phyloP scores from a whole-genome alignment of 1,284 basidiomycete genomes.

The Sporisorium exsertum region DNA sequence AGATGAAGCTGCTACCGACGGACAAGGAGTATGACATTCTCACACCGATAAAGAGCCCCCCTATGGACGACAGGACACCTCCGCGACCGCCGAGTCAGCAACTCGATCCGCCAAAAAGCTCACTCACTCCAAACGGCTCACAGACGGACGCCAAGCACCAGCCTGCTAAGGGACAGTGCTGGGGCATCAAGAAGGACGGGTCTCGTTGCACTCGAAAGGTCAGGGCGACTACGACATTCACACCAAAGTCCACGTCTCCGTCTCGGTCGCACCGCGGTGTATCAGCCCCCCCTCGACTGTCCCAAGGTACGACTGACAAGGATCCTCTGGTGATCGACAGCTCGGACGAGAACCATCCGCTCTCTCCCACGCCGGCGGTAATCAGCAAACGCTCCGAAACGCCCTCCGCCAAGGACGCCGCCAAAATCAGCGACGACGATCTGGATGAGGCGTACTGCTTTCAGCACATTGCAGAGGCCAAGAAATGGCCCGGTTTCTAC shows the following conservation, averaged over 20 bases:
- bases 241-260: neutral
- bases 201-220: slow-evolving; percentile 45
- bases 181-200: slow-evolving; percentile 57
- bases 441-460: slow-evolving; percentile 45
- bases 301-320: neutral
- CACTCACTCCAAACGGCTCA: slow-evolving; percentile 11
- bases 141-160: slow-evolving; percentile 13
- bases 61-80: neutral
- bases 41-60: too few relatives aligned
- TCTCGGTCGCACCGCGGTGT: neutral
- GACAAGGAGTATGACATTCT: neutral
- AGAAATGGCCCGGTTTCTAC: slow-evolving; percentile 49
- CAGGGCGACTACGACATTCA: neutral
- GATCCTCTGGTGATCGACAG: slow-evolving; percentile 24
- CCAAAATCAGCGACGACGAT: slow-evolving; percentile 6
- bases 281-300: slow-evolving; percentile 10
- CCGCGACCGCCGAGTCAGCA: neutral
- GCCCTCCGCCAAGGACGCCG: neutral
- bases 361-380: neutral
- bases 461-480: slow-evolving; percentile 56
- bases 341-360: slow-evolving; percentile 10
- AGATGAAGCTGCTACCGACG: neutral
- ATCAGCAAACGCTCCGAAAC: neutral
- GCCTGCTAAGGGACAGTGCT: slow-evolving; percentile 50
- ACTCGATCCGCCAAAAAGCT: neutral